Evolutionary conservation across 768 basidiomycete genomes (phyloP).

Genomic region (Trametes elegans): DNA sequence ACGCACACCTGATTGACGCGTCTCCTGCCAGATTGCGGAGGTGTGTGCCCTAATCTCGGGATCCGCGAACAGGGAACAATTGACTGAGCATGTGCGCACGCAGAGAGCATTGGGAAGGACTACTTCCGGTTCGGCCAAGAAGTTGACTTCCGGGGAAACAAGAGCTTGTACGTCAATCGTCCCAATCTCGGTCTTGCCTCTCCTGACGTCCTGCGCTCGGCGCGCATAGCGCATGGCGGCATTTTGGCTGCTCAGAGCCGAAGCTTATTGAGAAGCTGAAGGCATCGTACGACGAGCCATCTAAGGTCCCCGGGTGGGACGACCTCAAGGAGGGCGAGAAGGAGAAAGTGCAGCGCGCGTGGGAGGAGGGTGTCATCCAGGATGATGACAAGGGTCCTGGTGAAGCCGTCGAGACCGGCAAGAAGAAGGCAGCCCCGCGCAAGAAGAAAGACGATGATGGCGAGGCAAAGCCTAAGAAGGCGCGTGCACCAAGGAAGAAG

Average conservation of each 20-base stretch:
- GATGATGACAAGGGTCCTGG: slow-evolving; percentile 33
- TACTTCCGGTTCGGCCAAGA: slow-evolving; percentile 41
- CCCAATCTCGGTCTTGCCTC: too few relatives aligned
- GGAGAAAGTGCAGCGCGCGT: slow-evolving; percentile 41
- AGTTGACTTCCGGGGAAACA: slow-evolving; percentile 39
- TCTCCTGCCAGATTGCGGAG: slow-evolving; percentile 24
- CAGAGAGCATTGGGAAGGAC: slow-evolving; percentile 40
- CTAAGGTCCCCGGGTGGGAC: slow-evolving; percentile 44
- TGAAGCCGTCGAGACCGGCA: slow-evolving; percentile 27
- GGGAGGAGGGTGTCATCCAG: slow-evolving; percentile 41
- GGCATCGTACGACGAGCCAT: slow-evolving; percentile 32
- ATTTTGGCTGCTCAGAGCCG: slow-evolving; percentile 43
- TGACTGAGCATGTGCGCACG: not conserved
- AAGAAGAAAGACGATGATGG: slow-evolving; percentile 29
- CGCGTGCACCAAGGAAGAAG: slow-evolving; percentile 31
- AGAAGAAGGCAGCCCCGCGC: slow-evolving; percentile 25
- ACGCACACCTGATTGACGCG: too few relatives aligned
- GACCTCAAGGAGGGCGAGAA: slow-evolving; percentile 40
- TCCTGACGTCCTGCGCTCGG: not conserved
- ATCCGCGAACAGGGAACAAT: not conserved
- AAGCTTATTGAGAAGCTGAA: slow-evolving; percentile 39
- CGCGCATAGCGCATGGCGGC: slow-evolving; percentile 39
- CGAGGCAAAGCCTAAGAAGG: slow-evolving; percentile 29
- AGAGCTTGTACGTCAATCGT: slow-evolving; percentile 29
- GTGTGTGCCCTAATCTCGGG: not conserved